Conservation (phyloP, 805 yeast genomes). For the Saccharomycopsis fibuligera region DNA sequence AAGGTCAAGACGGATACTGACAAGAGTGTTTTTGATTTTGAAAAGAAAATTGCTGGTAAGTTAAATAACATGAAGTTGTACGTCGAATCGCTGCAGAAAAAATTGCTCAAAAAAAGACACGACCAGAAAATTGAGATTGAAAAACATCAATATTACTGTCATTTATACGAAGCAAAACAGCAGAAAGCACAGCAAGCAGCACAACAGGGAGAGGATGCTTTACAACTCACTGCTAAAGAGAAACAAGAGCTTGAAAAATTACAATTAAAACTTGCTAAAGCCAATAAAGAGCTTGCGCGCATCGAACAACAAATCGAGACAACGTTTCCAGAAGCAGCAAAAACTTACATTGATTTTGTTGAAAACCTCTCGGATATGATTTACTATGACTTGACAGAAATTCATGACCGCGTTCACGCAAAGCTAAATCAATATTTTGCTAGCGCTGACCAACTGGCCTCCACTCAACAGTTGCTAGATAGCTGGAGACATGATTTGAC, state of each 20-base stretch:
- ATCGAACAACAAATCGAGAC: slow-evolving; percentile 28
- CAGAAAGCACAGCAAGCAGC: slow-evolving; percentile 27
- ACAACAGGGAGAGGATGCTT: slow-evolving; percentile 27
- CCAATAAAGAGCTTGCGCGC: slow-evolving; percentile 18
- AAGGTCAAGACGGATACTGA: slow-evolving; percentile 10
- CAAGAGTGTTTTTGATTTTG: slow-evolving; percentile 15
- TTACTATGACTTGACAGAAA: slow-evolving; percentile 28
- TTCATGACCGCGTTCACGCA: slow-evolving; percentile 3
- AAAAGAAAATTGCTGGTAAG: slow-evolving; percentile 12
- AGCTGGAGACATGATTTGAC: slow-evolving; percentile 22
- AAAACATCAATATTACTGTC: slow-evolving; percentile 22
- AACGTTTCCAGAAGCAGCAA: slow-evolving; percentile 32
- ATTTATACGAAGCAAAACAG: slow-evolving; percentile 25
- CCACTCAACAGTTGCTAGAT: slow-evolving; percentile 21
- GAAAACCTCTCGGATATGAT: slow-evolving; percentile 31
- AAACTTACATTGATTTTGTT: slow-evolving; percentile 36
- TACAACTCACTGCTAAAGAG: slow-evolving; percentile 29
- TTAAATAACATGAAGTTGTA: slow-evolving; percentile 28
- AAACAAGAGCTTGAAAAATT: slow-evolving; percentile 26
- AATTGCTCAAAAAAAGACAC: slow-evolving; percentile 32
- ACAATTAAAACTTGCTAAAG: slow-evolving; percentile 25
- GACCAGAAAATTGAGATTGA: slow-evolving; percentile 28
- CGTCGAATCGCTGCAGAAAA: slow-evolving; percentile 28
- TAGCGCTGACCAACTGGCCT: too few species aligned
- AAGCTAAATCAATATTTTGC: background rate